These are phyloP conservation scores for Aspergillus nanangensis DNA, from an alignment of 495 filamentous ascomycete species.

Conservation along the genomic window DNA sequence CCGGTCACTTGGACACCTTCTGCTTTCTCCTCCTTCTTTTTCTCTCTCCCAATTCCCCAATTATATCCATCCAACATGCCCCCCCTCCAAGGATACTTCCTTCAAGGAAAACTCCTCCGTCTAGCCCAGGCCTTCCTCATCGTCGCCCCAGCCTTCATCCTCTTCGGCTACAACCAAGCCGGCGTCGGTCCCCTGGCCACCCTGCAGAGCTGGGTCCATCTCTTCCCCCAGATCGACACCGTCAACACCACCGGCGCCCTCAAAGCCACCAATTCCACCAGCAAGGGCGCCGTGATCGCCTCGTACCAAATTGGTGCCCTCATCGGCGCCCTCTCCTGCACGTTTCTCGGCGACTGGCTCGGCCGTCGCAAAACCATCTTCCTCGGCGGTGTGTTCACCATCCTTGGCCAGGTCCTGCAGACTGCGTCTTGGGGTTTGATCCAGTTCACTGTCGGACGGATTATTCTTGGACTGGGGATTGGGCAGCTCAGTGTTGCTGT, in stretches of 20 bases:
- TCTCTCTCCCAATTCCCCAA: neutral
- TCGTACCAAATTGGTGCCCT: conserved; percentile 42
- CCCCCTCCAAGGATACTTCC: too few species aligned
- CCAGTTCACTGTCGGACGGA: conserved; percentile 37
- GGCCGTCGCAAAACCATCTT: conserved; percentile 53
- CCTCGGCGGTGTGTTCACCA: conserved; percentile 41
- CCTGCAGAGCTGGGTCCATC: conserved; percentile 21
- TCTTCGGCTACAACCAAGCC: conserved; percentile 33
- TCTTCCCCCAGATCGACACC: conserved; percentile 31
- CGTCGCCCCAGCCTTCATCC: conserved; percentile 34
- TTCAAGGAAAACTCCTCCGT: conserved; percentile 10
- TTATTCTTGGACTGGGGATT: conserved; percentile 54
- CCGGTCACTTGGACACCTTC: neutral
- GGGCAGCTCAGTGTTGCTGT: conserved; percentile 56
- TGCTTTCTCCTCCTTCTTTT: neutral
- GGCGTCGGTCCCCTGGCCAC: conserved; percentile 23
- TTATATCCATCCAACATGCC: too few species aligned
- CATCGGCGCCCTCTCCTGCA: conserved; percentile 34
- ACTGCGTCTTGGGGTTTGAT: conserved; percentile 34
- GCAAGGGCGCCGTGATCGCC: conserved; percentile 36
- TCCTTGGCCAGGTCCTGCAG: conserved; percentile 49
- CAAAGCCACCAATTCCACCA: conserved; percentile 24
- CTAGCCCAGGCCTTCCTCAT: conserved; percentile 27
- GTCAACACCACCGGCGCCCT: conserved; percentile 22
- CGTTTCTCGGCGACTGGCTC: conserved; percentile 39